Evolutionary conservation across 257 asterid species (phyloP).

Genomic region (Solanum appendiculatum): DNA sequence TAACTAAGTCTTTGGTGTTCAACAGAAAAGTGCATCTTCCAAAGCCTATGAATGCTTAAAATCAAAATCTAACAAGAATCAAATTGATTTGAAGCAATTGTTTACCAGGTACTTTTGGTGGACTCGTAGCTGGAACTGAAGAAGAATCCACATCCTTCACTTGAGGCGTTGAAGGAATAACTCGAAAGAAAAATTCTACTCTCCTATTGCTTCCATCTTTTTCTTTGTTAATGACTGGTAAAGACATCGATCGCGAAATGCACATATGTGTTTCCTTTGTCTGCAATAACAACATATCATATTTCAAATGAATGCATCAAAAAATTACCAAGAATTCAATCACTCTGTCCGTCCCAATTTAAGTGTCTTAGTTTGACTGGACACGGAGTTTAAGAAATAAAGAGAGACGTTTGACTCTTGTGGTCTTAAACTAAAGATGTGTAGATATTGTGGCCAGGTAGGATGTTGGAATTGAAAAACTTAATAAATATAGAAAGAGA

Average conservation of each 20-base stretch:
- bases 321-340: neutral
- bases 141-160: constrained; percentile 37
- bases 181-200: constrained; percentile 65
- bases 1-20: neutral
- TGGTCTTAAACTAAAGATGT: neutral
- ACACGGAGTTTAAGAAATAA: too few relatives aligned
- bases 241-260: constrained; percentile 65
- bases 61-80: neutral
- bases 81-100: neutral
- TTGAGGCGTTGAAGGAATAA: constrained; percentile 66
- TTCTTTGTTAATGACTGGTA: constrained; percentile 52
- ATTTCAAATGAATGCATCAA: neutral
- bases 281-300: constrained; percentile 21
- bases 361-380: neutral
- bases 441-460: too few relatives aligned
- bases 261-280: constrained; percentile 25
- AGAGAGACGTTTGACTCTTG: neutral
- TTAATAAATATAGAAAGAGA: neutral
- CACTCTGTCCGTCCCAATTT: neutral
- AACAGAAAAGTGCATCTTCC: neutral
- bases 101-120: constrained; percentile 40
- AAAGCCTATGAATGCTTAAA: neutral
- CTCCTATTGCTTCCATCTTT: constrained; percentile 31
- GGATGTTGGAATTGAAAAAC: too few relatives aligned
- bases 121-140: constrained; percentile 5